These are phyloP conservation scores for Gracilaria domingensis DNA, from an alignment of 23 red algal species.

Conservation along the genomic window DNA sequence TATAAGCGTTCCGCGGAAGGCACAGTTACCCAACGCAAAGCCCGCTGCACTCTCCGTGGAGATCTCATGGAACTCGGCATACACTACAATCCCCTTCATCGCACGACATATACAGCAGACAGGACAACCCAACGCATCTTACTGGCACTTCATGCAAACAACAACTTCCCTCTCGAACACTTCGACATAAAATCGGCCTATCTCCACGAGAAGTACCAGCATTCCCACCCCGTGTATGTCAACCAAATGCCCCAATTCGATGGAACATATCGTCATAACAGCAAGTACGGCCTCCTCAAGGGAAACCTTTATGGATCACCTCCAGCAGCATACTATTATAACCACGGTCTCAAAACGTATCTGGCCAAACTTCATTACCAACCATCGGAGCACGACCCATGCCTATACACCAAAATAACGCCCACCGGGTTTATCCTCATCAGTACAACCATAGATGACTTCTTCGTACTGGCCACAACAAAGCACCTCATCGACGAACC, in stretches of 20 bases:
- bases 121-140: no score
- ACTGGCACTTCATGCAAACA: not conserved
- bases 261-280: not conserved
- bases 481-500: no score
- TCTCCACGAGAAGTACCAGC: not conserved
- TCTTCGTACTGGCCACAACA: no score
- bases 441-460: no score
- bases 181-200: conserved; percentile 28
- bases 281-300: not conserved
- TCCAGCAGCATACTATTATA: not conserved
- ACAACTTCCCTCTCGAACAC: not conserved
- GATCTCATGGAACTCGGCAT: not conserved
- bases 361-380: not conserved
- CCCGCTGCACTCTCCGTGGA: no score
- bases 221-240: not conserved
- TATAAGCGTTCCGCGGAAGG: no score
- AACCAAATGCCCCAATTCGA: not conserved
- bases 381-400: not conserved
- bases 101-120: not conserved
- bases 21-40: no score
- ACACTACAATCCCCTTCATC: not conserved
- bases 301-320: conserved; percentile 26
- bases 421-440: no score
- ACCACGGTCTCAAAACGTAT: not conserved
- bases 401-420: conserved; percentile 5